Conservation (phyloP, 495 filamentous ascomycete species). For the Apodospora peruviana region DNA sequence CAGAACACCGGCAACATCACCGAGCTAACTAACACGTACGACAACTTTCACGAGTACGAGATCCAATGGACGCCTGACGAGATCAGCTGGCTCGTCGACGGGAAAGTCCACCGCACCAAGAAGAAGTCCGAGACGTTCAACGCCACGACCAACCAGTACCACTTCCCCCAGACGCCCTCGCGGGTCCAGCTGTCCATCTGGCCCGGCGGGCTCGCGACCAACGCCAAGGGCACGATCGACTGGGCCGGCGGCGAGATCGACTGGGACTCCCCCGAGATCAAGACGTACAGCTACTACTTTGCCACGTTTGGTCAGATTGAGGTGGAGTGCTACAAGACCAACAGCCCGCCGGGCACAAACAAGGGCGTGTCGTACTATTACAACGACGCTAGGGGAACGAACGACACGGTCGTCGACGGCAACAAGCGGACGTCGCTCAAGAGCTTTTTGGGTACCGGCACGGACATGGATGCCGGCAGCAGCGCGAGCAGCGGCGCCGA, state of each 20-base stretch:
- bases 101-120: conserved; percentile 63
- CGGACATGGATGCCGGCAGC: conserved; percentile 56
- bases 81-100: conserved; percentile 83
- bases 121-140: conserved; percentile 79
- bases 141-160: conserved; percentile 70
- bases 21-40: conserved; percentile 64
- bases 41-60: conserved; percentile 83
- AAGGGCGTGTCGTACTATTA: conserved; percentile 70
- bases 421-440: conserved; percentile 72
- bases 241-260: conserved; percentile 90
- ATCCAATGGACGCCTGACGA: conserved; percentile 86
- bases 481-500: conserved; percentile 9
- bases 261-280: conserved; percentile 78
- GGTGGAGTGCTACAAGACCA: conserved; percentile 79
- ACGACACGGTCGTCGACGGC: conserved; percentile 70
- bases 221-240: conserved; percentile 75
- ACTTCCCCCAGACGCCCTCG: conserved; percentile 89
- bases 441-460: conserved; percentile 71
- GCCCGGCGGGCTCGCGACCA: conserved; percentile 79
- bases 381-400: conserved; percentile 56
- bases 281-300: conserved; percentile 83
- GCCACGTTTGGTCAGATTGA: conserved; percentile 70
- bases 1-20: conserved; percentile 64
- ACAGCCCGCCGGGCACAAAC: conserved; percentile 51
- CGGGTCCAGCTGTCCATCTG: conserved; percentile 93